Evolutionary conservation across 2,329 filamentous ascomycete genomes (phyloP).

Genomic region (Alternaria dauci): DNA sequence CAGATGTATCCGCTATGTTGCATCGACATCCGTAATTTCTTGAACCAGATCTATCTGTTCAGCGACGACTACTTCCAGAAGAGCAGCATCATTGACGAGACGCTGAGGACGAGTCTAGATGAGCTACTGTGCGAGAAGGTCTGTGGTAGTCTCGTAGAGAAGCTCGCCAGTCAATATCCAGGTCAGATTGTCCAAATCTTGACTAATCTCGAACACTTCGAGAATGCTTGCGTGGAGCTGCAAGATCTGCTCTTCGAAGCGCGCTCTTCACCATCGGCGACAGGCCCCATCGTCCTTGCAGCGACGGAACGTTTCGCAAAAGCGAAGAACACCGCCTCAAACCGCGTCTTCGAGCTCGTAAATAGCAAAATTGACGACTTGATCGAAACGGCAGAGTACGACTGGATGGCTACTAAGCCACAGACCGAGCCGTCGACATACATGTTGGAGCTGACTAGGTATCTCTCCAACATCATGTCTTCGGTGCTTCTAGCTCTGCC

Average conservation of each 20-base stretch:
- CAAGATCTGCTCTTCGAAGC: slow-evolving; percentile 86
- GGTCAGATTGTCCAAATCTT: slow-evolving; percentile 98
- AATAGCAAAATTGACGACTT: slow-evolving; percentile 99
- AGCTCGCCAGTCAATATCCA: slow-evolving; percentile 89
- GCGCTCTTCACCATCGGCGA: slow-evolving; percentile 80
- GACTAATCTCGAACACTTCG: slow-evolving; percentile 97
- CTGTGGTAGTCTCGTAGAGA: slow-evolving; percentile 86
- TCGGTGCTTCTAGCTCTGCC: slow-evolving; percentile 93
- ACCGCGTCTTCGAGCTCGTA: slow-evolving; percentile 97
- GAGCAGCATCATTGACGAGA: slow-evolving; percentile 88
- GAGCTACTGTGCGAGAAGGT: slow-evolving; percentile 93
- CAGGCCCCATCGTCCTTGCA: slow-evolving; percentile 78
- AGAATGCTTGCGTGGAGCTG: slow-evolving; percentile 88
- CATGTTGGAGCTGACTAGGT: slow-evolving; percentile 92
- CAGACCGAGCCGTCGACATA: slow-evolving; percentile 85
- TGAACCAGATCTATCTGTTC: slow-evolving; percentile 98
- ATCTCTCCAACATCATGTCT: slow-evolving; percentile 95
- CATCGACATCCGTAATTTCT: slow-evolving; percentile 96
- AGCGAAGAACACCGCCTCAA: slow-evolving; percentile 95
- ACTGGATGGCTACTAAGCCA: slow-evolving; percentile 74
- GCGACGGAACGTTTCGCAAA: slow-evolving; percentile 87
- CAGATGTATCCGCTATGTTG: slow-evolving; percentile 99
- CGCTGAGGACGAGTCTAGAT: slow-evolving; percentile 86
- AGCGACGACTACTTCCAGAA: slow-evolving; percentile 96
- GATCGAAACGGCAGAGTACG: slow-evolving; percentile 95